These are phyloP conservation scores for Curvularia sp. DNA, from an alignment of 2,329 filamentous ascomycete species.

Conservation along the genomic window DNA sequence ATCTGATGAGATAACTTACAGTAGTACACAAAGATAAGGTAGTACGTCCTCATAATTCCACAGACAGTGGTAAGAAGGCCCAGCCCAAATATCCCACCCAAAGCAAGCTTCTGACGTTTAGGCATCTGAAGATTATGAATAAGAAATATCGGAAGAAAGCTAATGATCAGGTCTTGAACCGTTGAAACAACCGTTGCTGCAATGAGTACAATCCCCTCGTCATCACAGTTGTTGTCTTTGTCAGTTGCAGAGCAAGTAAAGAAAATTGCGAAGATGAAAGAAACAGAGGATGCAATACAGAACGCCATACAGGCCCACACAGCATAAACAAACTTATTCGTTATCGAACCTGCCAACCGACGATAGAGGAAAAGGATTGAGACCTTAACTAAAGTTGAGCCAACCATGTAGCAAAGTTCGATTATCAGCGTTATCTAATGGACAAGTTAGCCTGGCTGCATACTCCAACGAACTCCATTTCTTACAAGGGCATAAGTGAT, in stretches of 20 bases:
- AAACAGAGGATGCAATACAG: not conserved
- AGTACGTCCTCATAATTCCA: not conserved
- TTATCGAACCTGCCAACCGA: not conserved
- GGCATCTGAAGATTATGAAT: not conserved
- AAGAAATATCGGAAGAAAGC: not conserved
- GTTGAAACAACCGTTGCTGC: not conserved
- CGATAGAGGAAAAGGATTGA: not conserved
- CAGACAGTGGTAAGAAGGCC: not conserved
- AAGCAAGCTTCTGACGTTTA: not conserved
- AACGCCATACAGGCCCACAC: not conserved
- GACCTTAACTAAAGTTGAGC: not conserved
- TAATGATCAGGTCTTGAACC: not conserved
- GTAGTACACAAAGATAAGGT: not conserved
- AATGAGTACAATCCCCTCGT: not conserved
- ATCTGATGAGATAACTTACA: not conserved
- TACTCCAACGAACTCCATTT: not conserved
- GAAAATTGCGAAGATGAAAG: not conserved
- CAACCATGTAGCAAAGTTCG: not conserved
- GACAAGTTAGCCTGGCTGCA: not conserved
- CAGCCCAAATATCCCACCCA: not conserved
- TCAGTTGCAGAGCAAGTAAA: not conserved
- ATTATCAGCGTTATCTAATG: not conserved
- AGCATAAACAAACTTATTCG: not conserved
- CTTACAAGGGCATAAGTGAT: not conserved
- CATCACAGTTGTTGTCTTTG: not conserved